Conservation (phyloP, 805 yeast species). For the Ogataea nitratoaversa region DNA sequence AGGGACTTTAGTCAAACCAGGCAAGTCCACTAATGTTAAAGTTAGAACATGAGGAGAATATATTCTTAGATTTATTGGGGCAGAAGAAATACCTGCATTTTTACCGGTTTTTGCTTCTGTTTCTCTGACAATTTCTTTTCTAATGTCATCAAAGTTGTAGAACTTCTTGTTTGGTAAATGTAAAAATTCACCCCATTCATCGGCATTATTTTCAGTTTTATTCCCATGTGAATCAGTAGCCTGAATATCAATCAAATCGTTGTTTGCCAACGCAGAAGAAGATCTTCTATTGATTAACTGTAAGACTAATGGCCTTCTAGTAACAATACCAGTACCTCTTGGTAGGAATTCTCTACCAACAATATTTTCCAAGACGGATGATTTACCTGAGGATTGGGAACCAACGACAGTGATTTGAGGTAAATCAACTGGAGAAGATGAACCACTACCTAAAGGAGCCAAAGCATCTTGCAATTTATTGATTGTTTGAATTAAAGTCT, state of each 20-base stretch:
- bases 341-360: conserved; percentile 91
- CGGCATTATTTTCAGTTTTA: conserved; percentile 63
- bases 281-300: conserved; percentile 73
- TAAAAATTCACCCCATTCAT: conserved; percentile 97
- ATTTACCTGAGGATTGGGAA: conserved; percentile 85
- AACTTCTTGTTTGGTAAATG: conserved; percentile 87
- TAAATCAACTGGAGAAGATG: conserved; percentile 82
- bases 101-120: conserved; percentile 80
- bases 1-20: conserved; percentile 97
- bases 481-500: conserved; percentile 73
- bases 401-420: conserved; percentile 97
- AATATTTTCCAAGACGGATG: conserved; percentile 84
- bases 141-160: conserved; percentile 82
- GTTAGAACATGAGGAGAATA: conserved; percentile 93
- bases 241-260: conserved; percentile 42
- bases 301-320: conserved; percentile 80
- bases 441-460: conserved; percentile 90
- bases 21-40: conserved; percentile 90
- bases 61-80: conserved; percentile 89
- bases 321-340: conserved; percentile 89
- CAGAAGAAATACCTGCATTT: conserved; percentile 85
- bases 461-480: conserved; percentile 94
- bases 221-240: conserved; percentile 42
- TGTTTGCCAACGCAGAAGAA: conserved; percentile 14
- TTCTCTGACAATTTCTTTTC: conserved; percentile 87